These are phyloP conservation scores for Neurospora hispaniola DNA, from an alignment of 495 filamentous ascomycete species.

Conservation along the genomic window DNA sequence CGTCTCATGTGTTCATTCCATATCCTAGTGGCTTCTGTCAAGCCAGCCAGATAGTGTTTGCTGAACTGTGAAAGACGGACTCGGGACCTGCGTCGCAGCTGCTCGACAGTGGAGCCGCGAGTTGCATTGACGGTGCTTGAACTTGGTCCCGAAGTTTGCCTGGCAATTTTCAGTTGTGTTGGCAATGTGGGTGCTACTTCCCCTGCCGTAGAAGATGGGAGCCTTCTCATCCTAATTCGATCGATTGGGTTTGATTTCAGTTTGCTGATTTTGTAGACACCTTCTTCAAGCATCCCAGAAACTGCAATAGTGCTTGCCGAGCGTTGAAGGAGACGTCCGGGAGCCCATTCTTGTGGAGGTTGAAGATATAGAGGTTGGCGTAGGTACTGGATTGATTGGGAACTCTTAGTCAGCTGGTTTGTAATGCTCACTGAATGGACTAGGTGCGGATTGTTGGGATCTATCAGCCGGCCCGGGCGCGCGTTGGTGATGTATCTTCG, in stretches of 20 bases:
- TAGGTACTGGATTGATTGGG: conserved; percentile 7
- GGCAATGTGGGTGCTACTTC: neutral
- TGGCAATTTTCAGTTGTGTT: neutral
- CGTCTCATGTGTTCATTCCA: conserved; percentile 19
- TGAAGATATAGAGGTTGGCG: neutral
- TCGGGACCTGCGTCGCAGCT: neutral
- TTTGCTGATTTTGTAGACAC: conserved; percentile 21
- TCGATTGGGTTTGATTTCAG: conserved; percentile 4
- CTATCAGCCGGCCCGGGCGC: neutral
- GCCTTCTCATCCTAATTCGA: conserved; percentile 3
- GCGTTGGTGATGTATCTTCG: neutral
- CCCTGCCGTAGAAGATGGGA: neutral
- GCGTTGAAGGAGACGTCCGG: conserved; percentile 2
- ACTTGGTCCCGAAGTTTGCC: neutral
- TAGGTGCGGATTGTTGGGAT: neutral
- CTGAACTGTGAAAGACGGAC: neutral
- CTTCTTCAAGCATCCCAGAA: conserved; percentile 14
- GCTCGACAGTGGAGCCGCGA: neutral
- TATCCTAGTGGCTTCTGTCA: conserved; percentile 12
- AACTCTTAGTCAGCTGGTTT: neutral
- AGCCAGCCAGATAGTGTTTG: neutral
- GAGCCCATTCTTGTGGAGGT: conserved; percentile 5
- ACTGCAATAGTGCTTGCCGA: conserved; percentile 12
- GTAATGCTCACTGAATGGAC: neutral
- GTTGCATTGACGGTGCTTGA: neutral